A percentile compares a stretch with the other conserved stretches of the same genome.
Conservation (phyloP, 805 yeast species). For the Sugiyamaella chiloensis region DNA sequence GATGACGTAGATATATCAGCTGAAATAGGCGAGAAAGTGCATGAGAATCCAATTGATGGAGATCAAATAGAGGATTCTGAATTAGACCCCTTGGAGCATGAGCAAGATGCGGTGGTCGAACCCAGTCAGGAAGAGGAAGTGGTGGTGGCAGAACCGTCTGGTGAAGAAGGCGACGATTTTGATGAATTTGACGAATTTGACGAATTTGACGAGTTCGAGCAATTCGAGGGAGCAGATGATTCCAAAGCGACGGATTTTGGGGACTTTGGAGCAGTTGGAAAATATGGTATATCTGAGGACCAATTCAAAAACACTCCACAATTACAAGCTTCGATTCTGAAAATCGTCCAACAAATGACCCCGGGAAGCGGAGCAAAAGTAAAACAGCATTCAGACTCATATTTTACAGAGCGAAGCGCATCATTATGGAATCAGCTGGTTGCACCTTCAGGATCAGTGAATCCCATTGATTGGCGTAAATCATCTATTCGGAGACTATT, state of each 20-base stretch:
- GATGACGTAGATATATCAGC: neutral
- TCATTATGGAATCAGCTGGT: conserved; percentile 45
- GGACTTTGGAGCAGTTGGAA: neutral
- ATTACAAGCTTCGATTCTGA: conserved; percentile 18
- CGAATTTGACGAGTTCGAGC: conserved; percentile 26
- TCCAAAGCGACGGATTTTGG: conserved; percentile 6
- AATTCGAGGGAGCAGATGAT: conserved; percentile 1
- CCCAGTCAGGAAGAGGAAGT: too few species aligned
- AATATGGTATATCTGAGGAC: conserved; percentile 16
- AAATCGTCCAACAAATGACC: conserved; percentile 7
- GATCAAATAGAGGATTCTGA: neutral
- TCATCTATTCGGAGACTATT: conserved; percentile 64
- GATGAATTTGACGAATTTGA: conserved; percentile 37
- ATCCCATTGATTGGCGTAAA: conserved; percentile 66
- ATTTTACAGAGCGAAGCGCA: conserved; percentile 24
- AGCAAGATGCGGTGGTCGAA: too few species aligned
- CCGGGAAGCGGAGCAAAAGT: neutral
- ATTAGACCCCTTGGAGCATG: too few species aligned
- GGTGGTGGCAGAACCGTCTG: too few species aligned
- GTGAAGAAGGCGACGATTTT: conserved; percentile 26
- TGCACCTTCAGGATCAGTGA: conserved; percentile 45
- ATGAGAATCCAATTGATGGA: neutral
- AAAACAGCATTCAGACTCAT: conserved; percentile 10
- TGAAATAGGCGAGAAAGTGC: neutral
- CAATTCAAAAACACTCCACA: conserved; percentile 24